These are phyloP conservation scores for Pelargonium nanum DNA, from an alignment of 345 rosid species.

Conservation along the genomic window DNA sequence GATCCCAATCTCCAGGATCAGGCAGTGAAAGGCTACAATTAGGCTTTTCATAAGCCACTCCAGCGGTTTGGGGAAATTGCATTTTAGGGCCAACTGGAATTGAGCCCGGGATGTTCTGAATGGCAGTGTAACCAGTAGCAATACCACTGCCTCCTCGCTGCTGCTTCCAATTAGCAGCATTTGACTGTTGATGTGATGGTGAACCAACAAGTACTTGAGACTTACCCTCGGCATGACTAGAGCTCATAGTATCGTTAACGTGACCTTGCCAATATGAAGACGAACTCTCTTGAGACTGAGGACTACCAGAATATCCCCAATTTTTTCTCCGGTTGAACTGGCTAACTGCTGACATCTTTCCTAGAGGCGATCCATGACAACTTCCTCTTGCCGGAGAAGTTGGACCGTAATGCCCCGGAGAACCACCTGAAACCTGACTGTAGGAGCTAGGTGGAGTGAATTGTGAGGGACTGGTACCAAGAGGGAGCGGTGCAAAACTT, in stretches of 20 bases:
- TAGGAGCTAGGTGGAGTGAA: slow-evolving; percentile 83
- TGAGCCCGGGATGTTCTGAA: slow-evolving; percentile 43
- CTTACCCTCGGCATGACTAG: slow-evolving; percentile 44
- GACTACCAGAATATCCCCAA: slow-evolving; percentile 67
- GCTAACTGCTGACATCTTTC: slow-evolving; percentile 66
- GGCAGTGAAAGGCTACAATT: slow-evolving; percentile 54
- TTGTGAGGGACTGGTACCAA: slow-evolving; percentile 94
- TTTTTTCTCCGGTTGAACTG: slow-evolving; percentile 75
- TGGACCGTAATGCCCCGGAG: slow-evolving; percentile 96
- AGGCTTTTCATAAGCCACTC: slow-evolving; percentile 35
- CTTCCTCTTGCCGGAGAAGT: slow-evolving; percentile 85
- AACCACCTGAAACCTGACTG: slow-evolving; percentile 53
- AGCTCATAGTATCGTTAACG: too few species aligned
- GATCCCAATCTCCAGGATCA: slow-evolving; percentile 98
- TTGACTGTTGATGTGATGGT: slow-evolving; percentile 38
- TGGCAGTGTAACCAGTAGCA: slow-evolving; percentile 30
- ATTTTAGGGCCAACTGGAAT: slow-evolving; percentile 27
- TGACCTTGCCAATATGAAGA: slow-evolving; percentile 63
- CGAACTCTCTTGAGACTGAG: slow-evolving; percentile 58
- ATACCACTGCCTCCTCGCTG: slow-evolving; percentile 45
- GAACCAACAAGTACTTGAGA: slow-evolving; percentile 39
- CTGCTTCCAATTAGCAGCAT: slow-evolving; percentile 41
- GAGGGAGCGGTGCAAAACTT: slow-evolving; percentile 82
- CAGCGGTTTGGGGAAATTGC: slow-evolving; percentile 31
- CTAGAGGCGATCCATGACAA: slow-evolving; percentile 87